Conservation (phyloP, 768 basidiomycete species). For the Mycena haematopus region DNA sequence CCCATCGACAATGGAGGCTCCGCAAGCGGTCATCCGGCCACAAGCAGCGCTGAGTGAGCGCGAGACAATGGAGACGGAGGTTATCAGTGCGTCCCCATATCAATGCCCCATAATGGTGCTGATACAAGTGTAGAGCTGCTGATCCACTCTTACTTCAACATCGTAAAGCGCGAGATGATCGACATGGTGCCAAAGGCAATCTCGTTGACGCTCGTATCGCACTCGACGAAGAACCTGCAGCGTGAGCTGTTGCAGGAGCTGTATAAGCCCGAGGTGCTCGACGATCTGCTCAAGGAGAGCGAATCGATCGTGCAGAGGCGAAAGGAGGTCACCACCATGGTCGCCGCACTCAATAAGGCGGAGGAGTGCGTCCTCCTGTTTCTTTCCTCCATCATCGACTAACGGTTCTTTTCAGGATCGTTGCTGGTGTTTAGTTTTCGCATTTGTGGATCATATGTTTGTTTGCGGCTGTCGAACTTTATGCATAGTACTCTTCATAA, state of each 20-base stretch:
- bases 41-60: slow-evolving; percentile 91
- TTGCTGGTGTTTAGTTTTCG: slow-evolving; percentile 58
- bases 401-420: slow-evolving; percentile 51
- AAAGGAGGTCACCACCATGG: slow-evolving; percentile 94
- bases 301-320: slow-evolving; percentile 88
- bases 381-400: slow-evolving; percentile 22
- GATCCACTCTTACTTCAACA: slow-evolving; percentile 97
- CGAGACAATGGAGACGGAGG: slow-evolving; percentile 98
- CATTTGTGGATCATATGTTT: slow-evolving; percentile 2
- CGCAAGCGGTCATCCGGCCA: slow-evolving; percentile 87
- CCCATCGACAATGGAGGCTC: slow-evolving; percentile 62
- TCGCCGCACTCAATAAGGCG: slow-evolving; percentile 93
- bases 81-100: slow-evolving; percentile 81
- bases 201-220: slow-evolving; percentile 87
- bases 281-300: slow-evolving; percentile 94
- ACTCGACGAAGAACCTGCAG: slow-evolving; percentile 94
- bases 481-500: slow-evolving; percentile 25
- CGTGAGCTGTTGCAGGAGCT: slow-evolving; percentile 93
- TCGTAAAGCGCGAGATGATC: slow-evolving; percentile 99
- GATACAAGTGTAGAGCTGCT: slow-evolving; percentile 72
- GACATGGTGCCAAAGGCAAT: slow-evolving; percentile 99
- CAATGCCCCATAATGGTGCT: slow-evolving; percentile 9
- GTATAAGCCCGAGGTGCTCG: slow-evolving; percentile 95
- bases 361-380: slow-evolving; percentile 74
- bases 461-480: slow-evolving; percentile 9